Evolutionary conservation across 2,329 filamentous ascomycete genomes (phyloP).

Genomic region (Westerdykella ornata): DNA sequence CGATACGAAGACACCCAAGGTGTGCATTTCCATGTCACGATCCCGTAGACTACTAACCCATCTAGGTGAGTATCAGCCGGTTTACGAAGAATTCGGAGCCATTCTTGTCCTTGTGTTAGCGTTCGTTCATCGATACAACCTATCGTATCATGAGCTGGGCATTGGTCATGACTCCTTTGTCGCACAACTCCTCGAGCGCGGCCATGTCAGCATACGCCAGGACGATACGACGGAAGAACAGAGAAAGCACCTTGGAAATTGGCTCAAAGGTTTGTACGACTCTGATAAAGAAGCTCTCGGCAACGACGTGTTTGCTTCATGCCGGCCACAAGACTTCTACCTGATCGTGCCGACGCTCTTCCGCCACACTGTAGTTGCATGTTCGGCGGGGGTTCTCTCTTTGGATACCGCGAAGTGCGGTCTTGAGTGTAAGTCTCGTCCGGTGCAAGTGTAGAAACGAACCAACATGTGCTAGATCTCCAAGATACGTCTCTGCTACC

Average conservation of each 20-base stretch:
- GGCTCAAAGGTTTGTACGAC: constrained; percentile 73
- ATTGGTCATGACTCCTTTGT: constrained; percentile 60
- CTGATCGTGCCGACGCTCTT: constrained; percentile 70
- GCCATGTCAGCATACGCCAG: constrained; percentile 51
- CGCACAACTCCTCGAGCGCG: constrained; percentile 56
- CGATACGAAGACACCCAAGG: constrained; percentile 72
- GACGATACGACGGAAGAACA: constrained; percentile 61
- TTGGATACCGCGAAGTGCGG: constrained; percentile 67
- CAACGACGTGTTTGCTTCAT: constrained; percentile 75
- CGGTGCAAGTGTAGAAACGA: constrained; percentile 1
- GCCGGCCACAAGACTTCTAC: constrained; percentile 77
- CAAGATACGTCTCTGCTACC: constrained; percentile 76
- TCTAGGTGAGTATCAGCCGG: constrained; percentile 68
- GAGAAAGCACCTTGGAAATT: constrained; percentile 59
- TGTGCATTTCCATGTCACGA: constrained; percentile 10
- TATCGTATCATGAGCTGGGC: constrained; percentile 60
- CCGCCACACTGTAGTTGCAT: constrained; percentile 65
- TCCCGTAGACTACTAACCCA: constrained; percentile 11
- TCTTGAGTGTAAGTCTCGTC: constrained; percentile 57
- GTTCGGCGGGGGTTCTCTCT: constrained; percentile 57
- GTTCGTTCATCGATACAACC: constrained; percentile 67
- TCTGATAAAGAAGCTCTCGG: constrained; percentile 60
- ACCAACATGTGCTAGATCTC: constrained; percentile 48
- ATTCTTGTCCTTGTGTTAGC: constrained; percentile 67
- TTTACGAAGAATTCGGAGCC: constrained; percentile 79